Base-by-base conservation (phyloP, 2,329 filamentous ascomycete genomes). In the Talaromyces sp. region DNA sequence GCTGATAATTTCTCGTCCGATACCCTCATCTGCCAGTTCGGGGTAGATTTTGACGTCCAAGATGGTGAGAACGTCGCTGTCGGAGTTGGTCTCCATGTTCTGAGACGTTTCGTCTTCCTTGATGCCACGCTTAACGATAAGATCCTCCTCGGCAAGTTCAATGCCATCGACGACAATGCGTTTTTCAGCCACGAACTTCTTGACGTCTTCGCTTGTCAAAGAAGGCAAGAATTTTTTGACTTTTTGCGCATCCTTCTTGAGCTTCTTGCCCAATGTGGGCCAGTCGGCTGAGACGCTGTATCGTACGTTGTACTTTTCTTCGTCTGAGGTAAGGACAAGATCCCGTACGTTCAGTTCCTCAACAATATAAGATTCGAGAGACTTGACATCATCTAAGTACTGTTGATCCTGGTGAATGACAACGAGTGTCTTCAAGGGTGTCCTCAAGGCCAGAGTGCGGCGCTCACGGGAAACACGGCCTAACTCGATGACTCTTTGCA, bases 401-500 rank as follows among this genome's bases (percentile, higher is more conserved):
- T 93, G 84, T 66, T 86, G 82, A 69, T 96, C 91, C 61, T 90
- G 86, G 74, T 97, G 92, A 68, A 98, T 91, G 68, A 98, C 91
- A 13, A 97, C 86, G 31, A 98, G 83, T 0, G 91, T 92, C 84
- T 94, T 96, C 62, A 98, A 82, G 4, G 95, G 95, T 5, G 91
- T 95, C 82, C 97, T 98, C 63, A 98, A 83, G 38, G 91, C 91
- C 72, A 97, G 89, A 53, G 89, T 88, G 67, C 91, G 88, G 61
- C 93, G 88, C 78, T 98, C 95, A 77, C 95, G 87, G 60, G 92
- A 93, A 61, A 94, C 88, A 74, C 95, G 88, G 56, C 88, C 92
- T 68, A 98, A 85, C 74, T 98, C 93, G 76, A 99, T 97, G 74
- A 98, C 93, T 70, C 89, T 91, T 78, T 98, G 94, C 95, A 99